Evolutionary conservation across 2,329 filamentous ascomycete genomes (phyloP).

Genomic region (Ophiostoma sp.): DNA sequence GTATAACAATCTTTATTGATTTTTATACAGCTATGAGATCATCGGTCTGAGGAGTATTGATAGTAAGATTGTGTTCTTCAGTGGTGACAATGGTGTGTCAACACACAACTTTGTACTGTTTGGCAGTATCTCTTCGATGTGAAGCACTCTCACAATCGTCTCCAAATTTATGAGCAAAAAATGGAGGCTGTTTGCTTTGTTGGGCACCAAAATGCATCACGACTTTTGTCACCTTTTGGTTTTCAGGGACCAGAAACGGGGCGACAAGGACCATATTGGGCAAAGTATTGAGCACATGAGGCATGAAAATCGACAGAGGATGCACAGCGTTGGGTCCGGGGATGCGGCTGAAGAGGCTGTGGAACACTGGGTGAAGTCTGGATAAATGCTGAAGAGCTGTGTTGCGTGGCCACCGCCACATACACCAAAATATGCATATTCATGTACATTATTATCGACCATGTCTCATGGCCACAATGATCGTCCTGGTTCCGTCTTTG

Average conservation of each 20-base stretch:
- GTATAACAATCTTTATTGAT: background rate
- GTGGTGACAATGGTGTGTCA: background rate
- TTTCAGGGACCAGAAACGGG: background rate
- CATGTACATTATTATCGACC: background rate
- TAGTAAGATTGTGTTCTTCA: too few relatives aligned
- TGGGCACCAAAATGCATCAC: background rate
- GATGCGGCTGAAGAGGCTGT: background rate
- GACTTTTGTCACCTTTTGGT: background rate
- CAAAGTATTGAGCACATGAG: background rate
- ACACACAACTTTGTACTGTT: background rate
- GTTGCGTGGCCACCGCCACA: conserved; percentile 2
- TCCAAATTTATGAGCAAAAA: background rate
- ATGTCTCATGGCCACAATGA: background rate
- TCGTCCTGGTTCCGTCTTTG: background rate
- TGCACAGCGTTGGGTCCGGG: background rate
- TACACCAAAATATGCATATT: background rate
- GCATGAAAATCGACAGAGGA: background rate
- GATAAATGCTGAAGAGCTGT: background rate
- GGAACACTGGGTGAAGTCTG: conserved; percentile 8
- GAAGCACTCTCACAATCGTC: background rate
- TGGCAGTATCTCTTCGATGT: background rate
- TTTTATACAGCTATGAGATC: background rate
- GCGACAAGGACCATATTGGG: background rate
- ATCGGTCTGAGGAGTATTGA: too few relatives aligned
- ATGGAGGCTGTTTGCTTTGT: background rate